Base-by-base conservation (phyloP, 148 eudicot species). In the Nyssa sinensis region DNA sequence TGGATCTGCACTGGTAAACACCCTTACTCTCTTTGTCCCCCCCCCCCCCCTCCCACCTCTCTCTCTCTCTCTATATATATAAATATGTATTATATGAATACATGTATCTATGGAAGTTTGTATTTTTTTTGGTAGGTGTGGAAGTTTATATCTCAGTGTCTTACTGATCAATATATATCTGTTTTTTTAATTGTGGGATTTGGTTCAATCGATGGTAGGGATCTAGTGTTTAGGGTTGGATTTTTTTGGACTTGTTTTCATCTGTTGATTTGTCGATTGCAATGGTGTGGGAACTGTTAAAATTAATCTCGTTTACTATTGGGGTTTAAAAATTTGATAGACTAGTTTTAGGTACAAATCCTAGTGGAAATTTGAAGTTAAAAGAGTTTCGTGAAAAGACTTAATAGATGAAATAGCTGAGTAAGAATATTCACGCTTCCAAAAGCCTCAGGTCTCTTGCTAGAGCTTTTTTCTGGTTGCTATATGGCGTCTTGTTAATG, bases 1-100 rank as follows among this genome's bases (percentile, higher is more conserved):
- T 89, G 93, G 93, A 87, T 89, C 78, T 89, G 93, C 85, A 30
- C 86, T 37, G 91, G 93, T 89, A 74, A 7, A 24, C 10, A 25
- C 11, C 23, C 4, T 21, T n/a, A n/a, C n/a, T n/a, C n/a, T n/a
- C n/a, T n/a, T n/a, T n/a, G n/a, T n/a, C n/a, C n/a, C n/a, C n/a
- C n/a, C n/a, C n/a, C n/a, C n/a, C n/a, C n/a, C n/a, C n/a, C n/a
- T n/a, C n/a, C n/a, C n/a, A 44, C n/a, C 41, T 60, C 30, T 64
- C 12, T 31, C 21, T 44, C 7, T 31, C 24, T 28, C 23, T 28
- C 21, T 41, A 7, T 41, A 7, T 67, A 7, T 39, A n/a, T n/a
- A 21, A 7, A 2, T 35, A 23, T 65, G 4, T 35, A 37, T 12
- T 35, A 23, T 66, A 25, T 41, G 10, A 9, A n/a, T 23, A 10